Percentiles rank a stretch among this genome's conserved stretches.
Evolutionary conservation across 1,284 basidiomycete species (phyloP).

Genomic region (Moesziomyces sp.): DNA sequence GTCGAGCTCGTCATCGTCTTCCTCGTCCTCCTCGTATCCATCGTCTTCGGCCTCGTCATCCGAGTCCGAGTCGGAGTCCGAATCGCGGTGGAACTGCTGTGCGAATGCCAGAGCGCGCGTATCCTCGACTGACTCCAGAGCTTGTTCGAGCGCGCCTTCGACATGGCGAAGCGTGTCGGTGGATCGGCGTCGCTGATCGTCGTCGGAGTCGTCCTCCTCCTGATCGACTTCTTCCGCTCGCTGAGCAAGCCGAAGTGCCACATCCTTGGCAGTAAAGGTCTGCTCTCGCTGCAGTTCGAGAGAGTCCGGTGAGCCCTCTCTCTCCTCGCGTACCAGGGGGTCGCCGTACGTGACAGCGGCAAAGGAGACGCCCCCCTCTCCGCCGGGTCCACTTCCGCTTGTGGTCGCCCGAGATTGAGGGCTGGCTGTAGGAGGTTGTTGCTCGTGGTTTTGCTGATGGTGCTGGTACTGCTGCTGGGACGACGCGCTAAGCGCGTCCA

Average conservation of each 20-base stretch:
- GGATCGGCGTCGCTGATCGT: constrained; percentile 44
- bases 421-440: too few relatives aligned
- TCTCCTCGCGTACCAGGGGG: constrained; percentile 23
- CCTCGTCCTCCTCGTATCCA: constrained; percentile 47
- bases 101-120: constrained; percentile 44
- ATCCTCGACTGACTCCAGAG: constrained; percentile 44
- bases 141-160: constrained; percentile 34
- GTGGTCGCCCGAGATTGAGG: too few relatives aligned
- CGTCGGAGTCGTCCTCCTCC: constrained; percentile 29
- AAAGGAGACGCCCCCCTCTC: constrained; percentile 33
- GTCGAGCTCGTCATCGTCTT: constrained; percentile 43
- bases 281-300: constrained; percentile 45
- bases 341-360: constrained; percentile 32
- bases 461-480: constrained; percentile 11
- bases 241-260: constrained; percentile 18
- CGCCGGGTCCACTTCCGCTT: neutral
- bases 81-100: constrained; percentile 44
- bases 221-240: constrained; percentile 8
- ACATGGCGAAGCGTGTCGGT: constrained; percentile 47
- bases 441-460: neutral
- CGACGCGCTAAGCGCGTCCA: constrained; percentile 4
- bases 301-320: constrained; percentile 38
- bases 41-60: constrained; percentile 44
- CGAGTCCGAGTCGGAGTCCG: constrained; percentile 32
- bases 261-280: constrained; percentile 43